phyloP scores from a whole-genome alignment of 2,329 filamentous ascomycete species.

The Fusarium euwallaceae region DNA sequence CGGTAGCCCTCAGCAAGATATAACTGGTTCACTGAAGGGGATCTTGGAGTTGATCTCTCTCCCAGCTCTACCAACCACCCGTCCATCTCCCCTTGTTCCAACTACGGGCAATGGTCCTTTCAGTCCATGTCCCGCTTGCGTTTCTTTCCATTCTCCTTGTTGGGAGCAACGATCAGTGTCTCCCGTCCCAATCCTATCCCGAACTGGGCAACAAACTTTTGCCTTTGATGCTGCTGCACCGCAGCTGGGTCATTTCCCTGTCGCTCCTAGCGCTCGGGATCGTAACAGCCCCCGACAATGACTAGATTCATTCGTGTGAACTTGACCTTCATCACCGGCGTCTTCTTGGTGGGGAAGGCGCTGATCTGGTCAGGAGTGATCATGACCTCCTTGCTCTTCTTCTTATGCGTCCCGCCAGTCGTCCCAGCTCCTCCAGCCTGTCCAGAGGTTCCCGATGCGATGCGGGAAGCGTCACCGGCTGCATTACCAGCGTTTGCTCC shows the following conservation, averaged over 20 bases:
- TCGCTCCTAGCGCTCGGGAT: conserved; percentile 61
- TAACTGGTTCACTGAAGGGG: background rate
- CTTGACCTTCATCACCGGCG: conserved; percentile 90
- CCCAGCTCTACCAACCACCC: background rate
- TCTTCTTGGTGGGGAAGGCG: conserved; percentile 96
- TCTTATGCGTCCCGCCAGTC: conserved; percentile 64
- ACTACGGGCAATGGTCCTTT: background rate
- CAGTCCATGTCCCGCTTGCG: background rate
- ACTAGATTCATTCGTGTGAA: conserved; percentile 97
- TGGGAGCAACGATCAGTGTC: conserved; percentile 1
- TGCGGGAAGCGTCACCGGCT: conserved; percentile 48
- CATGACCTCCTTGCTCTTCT: conserved; percentile 90
- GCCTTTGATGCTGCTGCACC: conserved; percentile 20
- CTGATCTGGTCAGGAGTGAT: conserved; percentile 94
- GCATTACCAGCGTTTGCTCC: conserved; percentile 50
- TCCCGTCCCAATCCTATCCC: conserved; percentile 33
- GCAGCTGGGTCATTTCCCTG: conserved; percentile 26
- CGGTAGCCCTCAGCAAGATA: background rate
- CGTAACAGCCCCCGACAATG: conserved; percentile 82
- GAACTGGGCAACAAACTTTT: conserved; percentile 34
- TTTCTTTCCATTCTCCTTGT: background rate
- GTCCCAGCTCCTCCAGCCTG: conserved; percentile 47
- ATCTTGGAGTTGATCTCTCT: background rate
- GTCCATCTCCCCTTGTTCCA: background rate
- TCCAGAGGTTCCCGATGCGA: conserved; percentile 43